Evolutionary conservation across 1,139 yeast genomes (phyloP), one percentile per base, ranked within the genome.

Genomic region (Lodderomyces orthopsilosis): DNA sequence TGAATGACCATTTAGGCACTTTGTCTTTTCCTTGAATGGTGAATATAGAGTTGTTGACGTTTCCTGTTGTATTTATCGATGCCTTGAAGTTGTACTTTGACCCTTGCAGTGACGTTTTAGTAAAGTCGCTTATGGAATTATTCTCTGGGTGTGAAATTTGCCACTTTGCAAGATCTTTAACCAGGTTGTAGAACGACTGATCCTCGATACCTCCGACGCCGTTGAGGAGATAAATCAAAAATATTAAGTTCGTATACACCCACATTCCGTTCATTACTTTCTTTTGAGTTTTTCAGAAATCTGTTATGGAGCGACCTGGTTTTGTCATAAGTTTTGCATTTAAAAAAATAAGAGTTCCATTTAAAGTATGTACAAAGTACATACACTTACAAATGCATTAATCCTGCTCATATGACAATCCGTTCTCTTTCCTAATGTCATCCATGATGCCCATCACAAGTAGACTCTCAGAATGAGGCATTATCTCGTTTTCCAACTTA

Each of bases 371-470:
- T 4, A 33, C 21, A 17, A 3, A 10, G 26, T 34, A 14, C 15
- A 34, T n/a, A 33, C 17, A 10, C 7, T 19, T 4, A 9, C 15
- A 7, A 21, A 10, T 21, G 12, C 34, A 38, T 54, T 62, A 36
- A 57, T 67, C 73, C 40, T 57, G 70, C 1, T 77, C 75, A 49
- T 74, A 77, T 15, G 52, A 58, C 40, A 77, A 62, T 12, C 66
- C 72, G 46, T 65, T 64, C 39, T 70, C 70, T 41, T 57, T 49
- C 46, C 82, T 64, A 23, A 69, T 66, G 40, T 56, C 51, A 52
- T 77, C 82, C 75, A 76, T 65, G 21, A 65, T 57, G 9, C 56
- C 62, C 74, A 74, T 66, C 35, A 74, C 68, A 42, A 68, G 56
- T 30, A 74, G 53, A 18, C 77, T 66, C 55, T 77, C 81, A 19